Evolutionary conservation across 2,329 filamentous ascomycete species (phyloP).

Genomic region (Cercospora sp.): DNA sequence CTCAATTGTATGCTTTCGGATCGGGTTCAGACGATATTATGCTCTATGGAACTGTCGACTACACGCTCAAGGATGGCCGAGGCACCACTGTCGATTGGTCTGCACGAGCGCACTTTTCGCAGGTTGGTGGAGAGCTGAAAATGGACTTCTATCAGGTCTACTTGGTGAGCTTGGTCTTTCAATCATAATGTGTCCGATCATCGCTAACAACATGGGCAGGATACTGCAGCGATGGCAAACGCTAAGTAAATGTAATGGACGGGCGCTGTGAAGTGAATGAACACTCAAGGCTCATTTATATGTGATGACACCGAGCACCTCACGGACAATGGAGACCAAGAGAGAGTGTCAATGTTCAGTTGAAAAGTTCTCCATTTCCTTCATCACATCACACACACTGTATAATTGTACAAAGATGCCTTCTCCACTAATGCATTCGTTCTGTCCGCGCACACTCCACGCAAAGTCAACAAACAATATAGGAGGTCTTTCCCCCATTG

Average conservation of each 20-base stretch:
- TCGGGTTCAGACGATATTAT: slow-evolving; percentile 52
- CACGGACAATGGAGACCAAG: not conserved
- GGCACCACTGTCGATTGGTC: slow-evolving; percentile 54
- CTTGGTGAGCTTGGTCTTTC: slow-evolving; percentile 44
- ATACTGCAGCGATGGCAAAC: slow-evolving; percentile 31
- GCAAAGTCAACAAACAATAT: not conserved
- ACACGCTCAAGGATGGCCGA: slow-evolving; percentile 54
- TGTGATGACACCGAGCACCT: not conserved
- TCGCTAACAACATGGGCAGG: slow-evolving; percentile 17
- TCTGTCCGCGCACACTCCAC: not conserved
- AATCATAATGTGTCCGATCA: not conserved
- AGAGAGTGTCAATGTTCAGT: not conserved
- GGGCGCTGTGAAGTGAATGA: not conserved
- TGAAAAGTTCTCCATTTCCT: not conserved
- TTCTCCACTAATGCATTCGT: slow-evolving; percentile 1
- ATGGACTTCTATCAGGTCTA: slow-evolving; percentile 58
- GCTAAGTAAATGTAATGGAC: slow-evolving; percentile 20
- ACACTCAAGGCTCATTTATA: not conserved
- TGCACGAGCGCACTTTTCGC: slow-evolving; percentile 54
- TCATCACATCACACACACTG: not conserved
- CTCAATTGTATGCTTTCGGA: slow-evolving; percentile 55
- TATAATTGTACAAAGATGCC: slow-evolving; percentile 1
- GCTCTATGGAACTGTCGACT: slow-evolving; percentile 56
- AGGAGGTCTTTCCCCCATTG: not conserved
- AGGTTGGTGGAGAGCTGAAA: slow-evolving; percentile 55